These are phyloP conservation scores for Globisporangium megalacanthum DNA, from an alignment of 352 stramenopile species.

Conservation along the genomic window DNA sequence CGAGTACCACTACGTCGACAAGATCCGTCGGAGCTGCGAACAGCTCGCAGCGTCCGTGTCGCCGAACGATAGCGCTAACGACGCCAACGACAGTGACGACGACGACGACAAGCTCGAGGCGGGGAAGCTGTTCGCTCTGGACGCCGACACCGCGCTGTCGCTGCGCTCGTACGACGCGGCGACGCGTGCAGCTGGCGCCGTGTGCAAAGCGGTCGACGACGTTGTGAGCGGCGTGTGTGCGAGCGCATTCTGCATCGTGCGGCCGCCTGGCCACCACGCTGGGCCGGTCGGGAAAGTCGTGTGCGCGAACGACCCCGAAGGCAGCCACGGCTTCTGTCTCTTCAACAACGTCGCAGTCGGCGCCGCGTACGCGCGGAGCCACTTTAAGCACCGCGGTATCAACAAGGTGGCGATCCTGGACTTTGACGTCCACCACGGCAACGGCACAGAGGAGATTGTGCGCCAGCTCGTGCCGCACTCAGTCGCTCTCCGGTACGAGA, in stretches of 20 bases:
- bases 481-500: constrained; percentile 77
- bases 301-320: constrained; percentile 88
- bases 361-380: constrained; percentile 92
- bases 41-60: constrained; percentile 19
- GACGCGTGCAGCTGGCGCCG: constrained; percentile 69
- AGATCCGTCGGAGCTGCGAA: constrained; percentile 43
- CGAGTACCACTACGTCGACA: constrained; percentile 85
- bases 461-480: constrained; percentile 87
- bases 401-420: constrained; percentile 95
- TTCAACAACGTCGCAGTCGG: constrained; percentile 98
- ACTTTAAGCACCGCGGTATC: constrained; percentile 90
- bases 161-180: constrained; percentile 71
- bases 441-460: constrained; percentile 97
- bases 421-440: constrained; percentile 98
- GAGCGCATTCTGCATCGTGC: constrained; percentile 96
- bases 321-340: constrained; percentile 93
- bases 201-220: constrained; percentile 82
- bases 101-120: constrained; percentile 29
- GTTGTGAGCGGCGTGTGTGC: constrained; percentile 84
- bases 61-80: neutral
- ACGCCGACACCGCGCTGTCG: constrained; percentile 81
- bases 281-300: constrained; percentile 92
- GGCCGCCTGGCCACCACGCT: constrained; percentile 96
- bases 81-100: constrained; percentile 10
- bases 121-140: constrained; percentile 40